These are phyloP conservation scores for Epichloe gansuensis DNA, from an alignment of 2,329 filamentous ascomycete species.

Conservation along the genomic window DNA sequence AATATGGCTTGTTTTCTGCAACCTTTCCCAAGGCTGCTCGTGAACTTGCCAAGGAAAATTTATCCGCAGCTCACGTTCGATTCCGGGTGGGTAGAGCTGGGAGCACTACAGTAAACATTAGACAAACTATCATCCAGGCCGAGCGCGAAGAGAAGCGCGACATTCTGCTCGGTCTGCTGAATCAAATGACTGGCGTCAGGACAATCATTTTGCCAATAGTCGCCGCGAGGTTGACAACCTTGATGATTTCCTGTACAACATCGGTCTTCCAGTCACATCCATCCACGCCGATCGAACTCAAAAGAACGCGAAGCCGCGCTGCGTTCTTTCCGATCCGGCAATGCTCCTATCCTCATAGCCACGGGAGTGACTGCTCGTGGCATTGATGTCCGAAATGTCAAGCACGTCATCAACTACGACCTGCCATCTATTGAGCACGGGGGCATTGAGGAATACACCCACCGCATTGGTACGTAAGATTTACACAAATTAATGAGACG, in stretches of 20 bases:
- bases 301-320: constrained; percentile 84
- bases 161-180: constrained; percentile 59
- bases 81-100: constrained; percentile 82
- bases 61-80: constrained; percentile 62
- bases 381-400: constrained; percentile 75
- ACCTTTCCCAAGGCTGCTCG: constrained; percentile 79
- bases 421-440: constrained; percentile 62
- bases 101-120: constrained; percentile 70
- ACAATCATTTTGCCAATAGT: constrained; percentile 80
- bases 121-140: constrained; percentile 60
- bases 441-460: constrained; percentile 88
- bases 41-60: constrained; percentile 62
- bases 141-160: constrained; percentile 56
- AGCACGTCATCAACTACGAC: constrained; percentile 91
- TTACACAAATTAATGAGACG: not conserved
- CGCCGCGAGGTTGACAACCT: constrained; percentile 69
- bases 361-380: constrained; percentile 83
- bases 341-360: constrained; percentile 67
- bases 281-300: constrained; percentile 79
- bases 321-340: constrained; percentile 68
- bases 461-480: constrained; percentile 66
- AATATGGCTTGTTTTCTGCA: constrained; percentile 80
- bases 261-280: constrained; percentile 67
- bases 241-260: constrained; percentile 80
- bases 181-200: constrained; percentile 56